Evolutionary conservation across 768 basidiomycete species (phyloP).

Genomic region (Agaricus sinodeliciosus): DNA sequence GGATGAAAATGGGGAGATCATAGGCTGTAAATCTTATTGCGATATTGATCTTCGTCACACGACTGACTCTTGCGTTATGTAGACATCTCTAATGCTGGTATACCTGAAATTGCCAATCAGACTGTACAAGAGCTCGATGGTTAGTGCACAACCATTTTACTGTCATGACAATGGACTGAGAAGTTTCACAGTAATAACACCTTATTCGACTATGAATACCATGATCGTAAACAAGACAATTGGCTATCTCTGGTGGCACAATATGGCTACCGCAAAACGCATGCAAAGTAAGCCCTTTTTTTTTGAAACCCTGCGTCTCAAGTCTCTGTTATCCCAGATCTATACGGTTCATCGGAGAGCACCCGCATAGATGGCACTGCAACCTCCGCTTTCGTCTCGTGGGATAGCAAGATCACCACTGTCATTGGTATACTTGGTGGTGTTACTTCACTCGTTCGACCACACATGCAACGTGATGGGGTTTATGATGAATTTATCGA

Average conservation of each 20-base stretch:
- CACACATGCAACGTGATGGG: conserved; percentile 14
- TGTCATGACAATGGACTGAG: not conserved
- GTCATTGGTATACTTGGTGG: conserved; percentile 19
- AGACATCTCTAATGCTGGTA: conserved; percentile 20
- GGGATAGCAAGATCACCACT: conserved; percentile 20
- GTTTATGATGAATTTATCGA: conserved; percentile 15
- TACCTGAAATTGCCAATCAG: conserved; percentile 18
- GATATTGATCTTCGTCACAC: too few relatives aligned
- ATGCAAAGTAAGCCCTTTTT: conserved; percentile 16
- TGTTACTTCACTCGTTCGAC: conserved; percentile 14
- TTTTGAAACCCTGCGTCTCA: not conserved
- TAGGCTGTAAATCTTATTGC: conserved; percentile 13
- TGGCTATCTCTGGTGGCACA: conserved; percentile 19
- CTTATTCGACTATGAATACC: conserved; percentile 19
- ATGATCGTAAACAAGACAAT: conserved; percentile 17
- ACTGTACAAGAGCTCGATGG: conserved; percentile 20
- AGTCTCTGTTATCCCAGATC: conserved; percentile 9
- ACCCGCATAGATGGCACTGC: conserved; percentile 18
- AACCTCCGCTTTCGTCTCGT: conserved; percentile 19
- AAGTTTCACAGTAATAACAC: conserved; percentile 14
- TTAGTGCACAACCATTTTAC: not conserved
- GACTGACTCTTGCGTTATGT: not conserved
- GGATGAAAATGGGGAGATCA: conserved; percentile 18
- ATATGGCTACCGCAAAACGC: conserved; percentile 16
- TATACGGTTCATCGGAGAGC: conserved; percentile 18